phyloP scores from a whole-genome alignment of 257 asterid genomes.

The Catharanthus roseus region DNA sequence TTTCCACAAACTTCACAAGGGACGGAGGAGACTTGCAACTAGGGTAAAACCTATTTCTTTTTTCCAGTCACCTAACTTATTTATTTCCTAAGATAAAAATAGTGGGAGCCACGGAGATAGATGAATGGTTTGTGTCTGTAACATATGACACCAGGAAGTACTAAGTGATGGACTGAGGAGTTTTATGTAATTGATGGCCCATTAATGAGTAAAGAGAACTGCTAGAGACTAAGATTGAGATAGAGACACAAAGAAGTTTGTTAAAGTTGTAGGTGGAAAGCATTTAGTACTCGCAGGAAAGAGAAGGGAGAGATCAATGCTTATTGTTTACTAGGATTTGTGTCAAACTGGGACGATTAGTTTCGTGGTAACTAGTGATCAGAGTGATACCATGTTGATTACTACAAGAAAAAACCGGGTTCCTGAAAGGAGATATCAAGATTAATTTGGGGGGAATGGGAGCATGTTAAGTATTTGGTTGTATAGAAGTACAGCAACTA shows the following conservation, averaged over 20 bases:
- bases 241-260: neutral
- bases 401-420: neutral
- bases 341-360: neutral
- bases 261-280: neutral
- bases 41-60: conserved; percentile 3
- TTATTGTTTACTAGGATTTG: neutral
- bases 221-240: neutral
- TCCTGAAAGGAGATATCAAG: neutral
- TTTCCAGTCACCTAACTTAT: neutral
- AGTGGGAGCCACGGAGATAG: neutral
- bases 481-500: no score
- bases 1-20: neutral
- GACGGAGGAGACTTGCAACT: neutral
- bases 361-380: no score
- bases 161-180: neutral
- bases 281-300: neutral
- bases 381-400: neutral
- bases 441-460: neutral
- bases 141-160: neutral
- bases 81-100: neutral
- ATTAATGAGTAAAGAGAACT: neutral
- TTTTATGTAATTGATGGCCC: neutral
- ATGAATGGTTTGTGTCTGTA: neutral
- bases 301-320: neutral
- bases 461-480: neutral